These are phyloP conservation scores for Ophiosphaerella herpotricha DNA, from an alignment of 2,329 filamentous ascomycete species.

Conservation along the genomic window DNA sequence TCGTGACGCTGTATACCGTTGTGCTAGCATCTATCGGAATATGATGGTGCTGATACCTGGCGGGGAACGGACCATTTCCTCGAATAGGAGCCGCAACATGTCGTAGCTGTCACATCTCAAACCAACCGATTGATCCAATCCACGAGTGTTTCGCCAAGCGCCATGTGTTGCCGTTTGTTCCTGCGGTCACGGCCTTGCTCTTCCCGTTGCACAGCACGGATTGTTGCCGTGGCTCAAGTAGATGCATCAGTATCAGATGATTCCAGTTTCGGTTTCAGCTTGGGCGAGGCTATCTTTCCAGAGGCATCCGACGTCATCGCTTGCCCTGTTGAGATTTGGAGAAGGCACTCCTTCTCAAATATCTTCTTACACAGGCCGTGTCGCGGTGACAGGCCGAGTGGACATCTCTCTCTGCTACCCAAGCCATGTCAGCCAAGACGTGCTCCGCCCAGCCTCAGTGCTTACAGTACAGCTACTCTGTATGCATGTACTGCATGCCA, in stretches of 20 bases:
- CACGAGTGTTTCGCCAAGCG: background rate
- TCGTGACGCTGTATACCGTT: slow-evolving; percentile 3
- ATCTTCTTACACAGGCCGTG: slow-evolving; percentile 73
- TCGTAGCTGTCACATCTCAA: background rate
- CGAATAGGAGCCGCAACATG: too few species aligned
- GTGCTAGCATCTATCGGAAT: background rate
- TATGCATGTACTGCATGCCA: too few species aligned
- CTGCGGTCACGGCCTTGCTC: too few species aligned
- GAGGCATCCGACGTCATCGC: slow-evolving; percentile 8
- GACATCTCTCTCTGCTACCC: slow-evolving; percentile 64
- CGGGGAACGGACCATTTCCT: background rate
- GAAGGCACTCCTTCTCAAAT: slow-evolving; percentile 16
- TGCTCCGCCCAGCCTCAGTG: slow-evolving; percentile 76
- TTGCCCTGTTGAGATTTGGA: background rate
- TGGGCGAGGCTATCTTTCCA: background rate
- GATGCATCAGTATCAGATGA: too few species aligned
- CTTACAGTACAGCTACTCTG: too few species aligned
- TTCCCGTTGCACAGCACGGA: too few species aligned
- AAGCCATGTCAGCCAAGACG: slow-evolving; percentile 71
- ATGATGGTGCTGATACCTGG: background rate
- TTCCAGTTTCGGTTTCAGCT: background rate
- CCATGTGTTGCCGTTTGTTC: background rate
- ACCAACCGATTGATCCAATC: background rate
- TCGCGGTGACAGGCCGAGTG: slow-evolving; percentile 73
- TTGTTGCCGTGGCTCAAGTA: too few species aligned